phyloP scores from a whole-genome alignment of 371 early-diverging fungal species.

The Zancudomyces culisetae region DNA sequence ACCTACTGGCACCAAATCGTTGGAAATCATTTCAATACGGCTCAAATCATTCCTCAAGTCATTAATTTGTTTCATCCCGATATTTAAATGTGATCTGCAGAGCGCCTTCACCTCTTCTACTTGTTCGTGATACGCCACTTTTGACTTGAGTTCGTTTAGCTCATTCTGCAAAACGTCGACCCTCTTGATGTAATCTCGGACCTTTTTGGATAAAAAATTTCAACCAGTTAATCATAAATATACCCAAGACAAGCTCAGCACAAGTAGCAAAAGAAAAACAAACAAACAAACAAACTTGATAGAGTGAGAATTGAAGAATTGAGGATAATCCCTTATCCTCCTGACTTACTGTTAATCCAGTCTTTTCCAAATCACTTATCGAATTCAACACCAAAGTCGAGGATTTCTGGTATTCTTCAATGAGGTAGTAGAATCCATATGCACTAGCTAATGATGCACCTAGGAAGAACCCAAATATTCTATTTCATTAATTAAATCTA shows the following conservation, averaged over 20 bases:
- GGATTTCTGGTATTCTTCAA: constrained; percentile 61
- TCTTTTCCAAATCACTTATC: constrained; percentile 51
- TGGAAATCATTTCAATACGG: too few species aligned
- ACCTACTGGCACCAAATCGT: too few species aligned
- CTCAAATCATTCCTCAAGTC: background rate
- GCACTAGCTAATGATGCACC: constrained; percentile 54
- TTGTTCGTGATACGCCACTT: constrained; percentile 42
- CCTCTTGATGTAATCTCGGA: constrained; percentile 50
- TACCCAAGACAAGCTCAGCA: too few species aligned
- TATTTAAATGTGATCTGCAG: constrained; percentile 9
- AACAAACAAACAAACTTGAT: too few species aligned
- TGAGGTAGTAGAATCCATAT: constrained; percentile 55
- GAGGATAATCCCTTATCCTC: background rate
- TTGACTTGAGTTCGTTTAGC: constrained; percentile 32
- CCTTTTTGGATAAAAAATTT: constrained; percentile 25
- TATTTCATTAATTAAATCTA: constrained; percentile 11
- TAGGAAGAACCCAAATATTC: constrained; percentile 57
- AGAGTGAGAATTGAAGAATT: too few species aligned
- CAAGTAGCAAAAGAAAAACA: too few species aligned
- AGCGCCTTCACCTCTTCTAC: constrained; percentile 38
- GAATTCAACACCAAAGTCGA: constrained; percentile 45
- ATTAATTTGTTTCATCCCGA: background rate
- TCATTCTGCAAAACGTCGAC: constrained; percentile 51
- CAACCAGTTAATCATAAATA: too few species aligned
- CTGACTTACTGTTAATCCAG: constrained; percentile 24